Conservation (phyloP, 345 rosid genomes). For the Laguncularia racemosa region DNA sequence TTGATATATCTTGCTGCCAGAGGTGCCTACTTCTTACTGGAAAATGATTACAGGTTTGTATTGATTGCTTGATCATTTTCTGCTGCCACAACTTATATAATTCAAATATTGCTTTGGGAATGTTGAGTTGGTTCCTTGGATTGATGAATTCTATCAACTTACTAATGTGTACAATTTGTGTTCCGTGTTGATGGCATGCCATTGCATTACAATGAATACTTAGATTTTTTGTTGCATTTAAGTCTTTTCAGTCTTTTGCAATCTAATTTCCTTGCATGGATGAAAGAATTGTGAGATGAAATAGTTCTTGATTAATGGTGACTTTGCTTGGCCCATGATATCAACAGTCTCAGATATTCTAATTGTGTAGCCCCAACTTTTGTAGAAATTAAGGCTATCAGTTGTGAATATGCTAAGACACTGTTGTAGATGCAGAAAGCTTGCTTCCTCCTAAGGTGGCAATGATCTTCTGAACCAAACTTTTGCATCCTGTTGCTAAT, state of each 20-base stretch:
- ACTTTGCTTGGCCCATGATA: too few relatives aligned
- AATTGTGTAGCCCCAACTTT: too few relatives aligned
- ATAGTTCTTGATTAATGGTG: too few relatives aligned
- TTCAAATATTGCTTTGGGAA: neutral
- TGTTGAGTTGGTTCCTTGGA: neutral
- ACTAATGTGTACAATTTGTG: too few relatives aligned
- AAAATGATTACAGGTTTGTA: constrained; percentile 81
- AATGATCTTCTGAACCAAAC: constrained; percentile 15
- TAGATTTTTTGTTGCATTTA: too few relatives aligned
- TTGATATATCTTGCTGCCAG: constrained; percentile 95
- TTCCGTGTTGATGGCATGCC: too few relatives aligned
- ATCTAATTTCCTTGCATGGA: too few relatives aligned
- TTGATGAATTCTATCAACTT: neutral
- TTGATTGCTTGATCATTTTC: neutral
- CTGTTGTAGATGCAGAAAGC: constrained; percentile 95
- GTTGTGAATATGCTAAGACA: constrained; percentile 63
- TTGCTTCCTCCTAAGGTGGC: constrained; percentile 91
- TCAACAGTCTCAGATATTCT: too few relatives aligned
- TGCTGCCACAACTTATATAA: neutral
- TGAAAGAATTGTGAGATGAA: too few relatives aligned
- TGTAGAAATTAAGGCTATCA: too few relatives aligned
- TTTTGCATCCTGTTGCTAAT: neutral
- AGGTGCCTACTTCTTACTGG: constrained; percentile 98
- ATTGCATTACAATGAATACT: too few relatives aligned
- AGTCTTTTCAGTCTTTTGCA: too few relatives aligned